Evolutionary conservation across 2,329 filamentous ascomycete genomes (phyloP).

Genomic region (Onygenales sp.): DNA sequence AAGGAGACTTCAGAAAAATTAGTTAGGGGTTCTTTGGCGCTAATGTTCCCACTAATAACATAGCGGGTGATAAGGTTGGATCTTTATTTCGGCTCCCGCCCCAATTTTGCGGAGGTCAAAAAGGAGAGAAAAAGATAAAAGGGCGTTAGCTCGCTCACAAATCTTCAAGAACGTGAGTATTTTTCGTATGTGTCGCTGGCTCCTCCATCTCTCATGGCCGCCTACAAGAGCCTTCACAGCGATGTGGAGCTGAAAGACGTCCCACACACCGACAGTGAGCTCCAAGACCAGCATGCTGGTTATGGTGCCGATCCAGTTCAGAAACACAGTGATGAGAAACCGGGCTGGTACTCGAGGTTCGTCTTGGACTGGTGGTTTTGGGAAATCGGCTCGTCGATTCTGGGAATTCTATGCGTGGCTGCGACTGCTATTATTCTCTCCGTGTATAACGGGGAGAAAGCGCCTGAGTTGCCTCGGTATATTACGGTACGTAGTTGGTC

Average conservation of each 20-base stretch:
- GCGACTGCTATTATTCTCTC: background rate
- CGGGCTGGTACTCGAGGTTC: background rate
- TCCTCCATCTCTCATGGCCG: background rate
- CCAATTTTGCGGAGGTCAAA: too few species aligned
- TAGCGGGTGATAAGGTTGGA: too few species aligned
- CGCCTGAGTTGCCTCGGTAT: background rate
- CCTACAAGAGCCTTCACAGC: background rate
- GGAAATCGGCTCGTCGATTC: background rate
- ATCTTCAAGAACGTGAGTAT: background rate
- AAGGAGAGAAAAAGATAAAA: too few species aligned
- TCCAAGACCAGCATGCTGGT: background rate
- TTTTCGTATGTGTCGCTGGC: background rate
- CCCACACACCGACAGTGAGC: background rate
- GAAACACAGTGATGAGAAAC: background rate
- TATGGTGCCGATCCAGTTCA: background rate
- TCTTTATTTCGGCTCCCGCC: too few species aligned
- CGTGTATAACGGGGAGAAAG: background rate
- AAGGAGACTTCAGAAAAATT: too few species aligned
- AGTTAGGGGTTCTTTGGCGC: too few species aligned
- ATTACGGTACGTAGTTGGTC: background rate
- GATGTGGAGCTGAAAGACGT: background rate
- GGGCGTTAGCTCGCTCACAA: too few species aligned
- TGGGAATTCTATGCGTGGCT: background rate
- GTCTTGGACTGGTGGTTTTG: background rate
- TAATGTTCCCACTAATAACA: too few species aligned